phyloP scores from a whole-genome alignment of 495 filamentous ascomycete genomes.

The Daldinia decipiens region DNA sequence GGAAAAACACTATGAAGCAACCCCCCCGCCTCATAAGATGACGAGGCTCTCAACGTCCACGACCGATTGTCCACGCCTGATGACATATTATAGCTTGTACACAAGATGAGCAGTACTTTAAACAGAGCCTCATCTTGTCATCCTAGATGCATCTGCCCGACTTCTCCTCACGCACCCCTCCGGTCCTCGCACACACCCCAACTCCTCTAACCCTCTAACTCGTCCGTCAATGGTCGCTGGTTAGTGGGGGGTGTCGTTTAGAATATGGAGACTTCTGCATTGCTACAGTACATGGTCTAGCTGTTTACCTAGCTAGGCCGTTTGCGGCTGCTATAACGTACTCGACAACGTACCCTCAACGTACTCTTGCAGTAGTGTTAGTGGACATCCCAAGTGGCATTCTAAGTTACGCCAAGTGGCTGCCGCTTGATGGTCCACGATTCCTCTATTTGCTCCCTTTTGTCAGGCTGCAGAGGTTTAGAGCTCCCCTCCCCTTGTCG shows the following conservation, averaged over 20 bases:
- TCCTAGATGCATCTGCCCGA: constrained; percentile 35
- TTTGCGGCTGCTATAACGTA: constrained; percentile 36
- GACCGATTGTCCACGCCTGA: neutral
- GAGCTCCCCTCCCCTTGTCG: constrained; percentile 40
- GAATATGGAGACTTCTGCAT: constrained; percentile 39
- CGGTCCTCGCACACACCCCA: constrained; percentile 36
- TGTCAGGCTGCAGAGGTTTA: constrained; percentile 44
- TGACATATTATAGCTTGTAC: constrained; percentile 21
- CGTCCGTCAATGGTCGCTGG: neutral
- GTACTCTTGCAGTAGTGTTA: constrained; percentile 41
- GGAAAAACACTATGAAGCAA: too few relatives aligned
- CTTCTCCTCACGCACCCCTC: constrained; percentile 33
- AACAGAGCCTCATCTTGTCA: constrained; percentile 49
- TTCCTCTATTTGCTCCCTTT: constrained; percentile 43
- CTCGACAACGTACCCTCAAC: constrained; percentile 11
- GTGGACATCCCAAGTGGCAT: constrained; percentile 29
- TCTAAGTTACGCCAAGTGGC: constrained; percentile 43
- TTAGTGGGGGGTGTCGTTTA: constrained; percentile 36
- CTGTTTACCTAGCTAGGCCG: constrained; percentile 42
- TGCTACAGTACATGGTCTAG: constrained; percentile 25
- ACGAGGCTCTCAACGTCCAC: constrained; percentile 4
- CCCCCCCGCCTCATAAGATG: neutral
- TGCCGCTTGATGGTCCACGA: constrained; percentile 43
- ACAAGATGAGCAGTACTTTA: constrained; percentile 36
- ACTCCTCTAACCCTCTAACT: neutral